Evolutionary conservation across 495 filamentous ascomycete genomes (phyloP).

Genomic region (Pseudoneurospora amorphoporcata): DNA sequence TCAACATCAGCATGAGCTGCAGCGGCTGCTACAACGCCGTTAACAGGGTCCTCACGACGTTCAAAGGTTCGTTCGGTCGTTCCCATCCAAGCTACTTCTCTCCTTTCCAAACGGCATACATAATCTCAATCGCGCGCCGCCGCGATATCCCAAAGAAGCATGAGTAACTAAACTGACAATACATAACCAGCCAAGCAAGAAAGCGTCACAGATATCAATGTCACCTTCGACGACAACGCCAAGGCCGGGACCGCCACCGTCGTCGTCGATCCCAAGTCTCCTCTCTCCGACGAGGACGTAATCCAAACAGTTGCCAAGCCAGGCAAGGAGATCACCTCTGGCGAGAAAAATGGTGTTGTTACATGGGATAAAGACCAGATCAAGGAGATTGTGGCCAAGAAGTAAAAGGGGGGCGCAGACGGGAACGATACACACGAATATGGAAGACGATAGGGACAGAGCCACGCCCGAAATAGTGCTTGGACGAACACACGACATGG

Average conservation of each 20-base stretch:
- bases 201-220: too few relatives aligned
- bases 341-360: conserved; percentile 28
- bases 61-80: conserved; percentile 56
- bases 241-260: conserved; percentile 49
- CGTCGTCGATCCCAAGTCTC: conserved; percentile 41
- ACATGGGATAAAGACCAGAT: background rate
- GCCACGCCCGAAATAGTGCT: background rate
- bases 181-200: too few relatives aligned
- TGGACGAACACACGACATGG: background rate
- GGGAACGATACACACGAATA: background rate
- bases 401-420: background rate
- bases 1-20: conserved; percentile 57
- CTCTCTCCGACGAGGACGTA: conserved; percentile 66
- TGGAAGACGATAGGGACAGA: background rate
- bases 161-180: conserved; percentile 11
- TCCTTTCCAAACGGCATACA: background rate
- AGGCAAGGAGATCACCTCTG: conserved; percentile 76
- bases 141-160: background rate
- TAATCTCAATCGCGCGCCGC: background rate
- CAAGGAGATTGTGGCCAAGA: too few relatives aligned
- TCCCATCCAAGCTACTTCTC: background rate
- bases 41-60: conserved; percentile 87
- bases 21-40: conserved; percentile 58
- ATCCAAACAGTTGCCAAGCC: conserved; percentile 89
- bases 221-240: conserved; percentile 28